Percentiles rank a stretch among this genome's conserved stretches.
phyloP scores from a whole-genome alignment of 1,284 basidiomycete genomes.

The Melanopsichium pennsylvanicum region DNA sequence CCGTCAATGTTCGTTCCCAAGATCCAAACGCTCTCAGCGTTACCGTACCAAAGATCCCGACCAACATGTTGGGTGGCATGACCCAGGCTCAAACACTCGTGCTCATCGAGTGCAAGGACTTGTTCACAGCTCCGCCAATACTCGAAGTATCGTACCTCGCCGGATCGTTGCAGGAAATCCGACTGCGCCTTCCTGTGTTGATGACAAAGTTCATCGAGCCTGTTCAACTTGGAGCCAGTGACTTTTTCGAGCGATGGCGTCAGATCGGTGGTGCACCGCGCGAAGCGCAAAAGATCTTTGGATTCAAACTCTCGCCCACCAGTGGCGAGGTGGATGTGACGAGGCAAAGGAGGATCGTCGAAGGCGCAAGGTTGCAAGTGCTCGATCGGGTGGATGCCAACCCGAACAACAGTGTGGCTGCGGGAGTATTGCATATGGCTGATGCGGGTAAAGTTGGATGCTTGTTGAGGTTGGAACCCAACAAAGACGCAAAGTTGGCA shows the following conservation, averaged over 20 bases:
- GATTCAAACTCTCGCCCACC: slow-evolving; percentile 72
- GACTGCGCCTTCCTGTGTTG: slow-evolving; percentile 83
- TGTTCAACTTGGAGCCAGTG: slow-evolving; percentile 79
- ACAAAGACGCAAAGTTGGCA: slow-evolving; percentile 91
- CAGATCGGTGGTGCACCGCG: slow-evolving; percentile 89
- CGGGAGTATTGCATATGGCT: slow-evolving; percentile 89
- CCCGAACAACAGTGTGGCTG: slow-evolving; percentile 83
- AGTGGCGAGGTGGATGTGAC: slow-evolving; percentile 78
- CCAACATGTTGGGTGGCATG: slow-evolving; percentile 78
- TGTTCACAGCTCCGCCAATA: slow-evolving; percentile 81
- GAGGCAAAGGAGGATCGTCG: slow-evolving; percentile 78
- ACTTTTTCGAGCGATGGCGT: slow-evolving; percentile 99
- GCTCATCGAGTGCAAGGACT: slow-evolving; percentile 90
- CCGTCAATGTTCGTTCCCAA: slow-evolving; percentile 74
- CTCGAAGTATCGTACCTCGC: slow-evolving; percentile 89
- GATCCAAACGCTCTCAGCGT: slow-evolving; percentile 79
- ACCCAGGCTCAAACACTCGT: slow-evolving; percentile 92
- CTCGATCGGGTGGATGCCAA: slow-evolving; percentile 73
- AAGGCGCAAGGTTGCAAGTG: slow-evolving; percentile 78
- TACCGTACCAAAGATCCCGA: slow-evolving; percentile 85
- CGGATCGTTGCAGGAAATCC: slow-evolving; percentile 85
- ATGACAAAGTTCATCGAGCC: slow-evolving; percentile 92
- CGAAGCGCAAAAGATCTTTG: slow-evolving; percentile 88
- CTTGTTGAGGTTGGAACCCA: slow-evolving; percentile 89
- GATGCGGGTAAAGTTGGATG: slow-evolving; percentile 91